These are phyloP conservation scores for Graphilbum fragrans DNA, from an alignment of 2,329 filamentous ascomycete genomes.

Conservation along the genomic window DNA sequence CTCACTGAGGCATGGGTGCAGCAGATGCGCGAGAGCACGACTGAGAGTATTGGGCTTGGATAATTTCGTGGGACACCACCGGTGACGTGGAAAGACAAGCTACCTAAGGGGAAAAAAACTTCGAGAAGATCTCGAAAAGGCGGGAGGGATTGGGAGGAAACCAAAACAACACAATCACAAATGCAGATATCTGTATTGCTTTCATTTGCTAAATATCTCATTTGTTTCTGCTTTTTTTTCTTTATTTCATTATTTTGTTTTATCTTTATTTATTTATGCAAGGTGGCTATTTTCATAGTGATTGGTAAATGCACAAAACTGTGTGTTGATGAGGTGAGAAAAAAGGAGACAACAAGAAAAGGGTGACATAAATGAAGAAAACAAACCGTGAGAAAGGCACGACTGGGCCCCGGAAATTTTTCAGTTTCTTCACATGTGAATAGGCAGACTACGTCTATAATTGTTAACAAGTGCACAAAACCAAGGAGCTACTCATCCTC, in stretches of 20 bases:
- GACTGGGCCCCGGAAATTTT: no score
- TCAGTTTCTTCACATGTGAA: no score
- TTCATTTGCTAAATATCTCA: not conserved
- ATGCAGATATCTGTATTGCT: not conserved
- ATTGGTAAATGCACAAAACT: no score
- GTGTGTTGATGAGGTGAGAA: no score
- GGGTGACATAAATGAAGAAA: no score
- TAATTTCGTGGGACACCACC: not conserved
- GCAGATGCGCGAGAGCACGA: not conserved
- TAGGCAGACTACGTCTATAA: no score
- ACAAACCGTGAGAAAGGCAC: no score
- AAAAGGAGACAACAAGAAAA: no score
- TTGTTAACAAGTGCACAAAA: no score
- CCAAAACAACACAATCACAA: not conserved
- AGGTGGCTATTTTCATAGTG: no score
- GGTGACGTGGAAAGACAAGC: not conserved
- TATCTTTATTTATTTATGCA: not conserved
- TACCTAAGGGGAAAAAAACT: not conserved
- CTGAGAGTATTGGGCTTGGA: not conserved
- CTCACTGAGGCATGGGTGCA: not conserved
- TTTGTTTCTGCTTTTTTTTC: not conserved
- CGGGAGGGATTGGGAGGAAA: not conserved
- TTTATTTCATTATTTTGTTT: not conserved
- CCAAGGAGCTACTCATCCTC: no score
- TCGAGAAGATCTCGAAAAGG: not conserved